These are phyloP conservation scores for Aspergillus neotritici DNA, from an alignment of 2,329 filamentous ascomycete species.

Conservation along the genomic window DNA sequence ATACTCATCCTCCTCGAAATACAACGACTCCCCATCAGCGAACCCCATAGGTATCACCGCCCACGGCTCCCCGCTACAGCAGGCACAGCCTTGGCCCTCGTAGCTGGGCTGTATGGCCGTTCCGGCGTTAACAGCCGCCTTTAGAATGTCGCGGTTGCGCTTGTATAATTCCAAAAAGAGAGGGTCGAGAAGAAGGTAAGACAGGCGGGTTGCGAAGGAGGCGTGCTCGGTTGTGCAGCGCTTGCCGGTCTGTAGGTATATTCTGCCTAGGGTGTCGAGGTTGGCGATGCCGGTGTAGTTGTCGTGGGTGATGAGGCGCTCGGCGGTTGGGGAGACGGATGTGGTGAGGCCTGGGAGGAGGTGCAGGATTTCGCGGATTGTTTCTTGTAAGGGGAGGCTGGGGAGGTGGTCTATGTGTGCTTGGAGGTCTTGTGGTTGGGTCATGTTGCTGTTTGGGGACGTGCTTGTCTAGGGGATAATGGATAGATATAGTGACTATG, in stretches of 20 bases:
- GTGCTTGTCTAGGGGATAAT: no score
- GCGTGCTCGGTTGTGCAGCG: slow-evolving; percentile 15
- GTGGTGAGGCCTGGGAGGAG: slow-evolving; percentile 12
- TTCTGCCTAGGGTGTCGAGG: slow-evolving; percentile 13
- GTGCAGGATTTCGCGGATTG: slow-evolving; percentile 9
- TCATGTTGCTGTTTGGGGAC: no score
- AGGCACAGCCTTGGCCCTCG: slow-evolving; percentile 9
- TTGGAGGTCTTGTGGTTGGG: no score
- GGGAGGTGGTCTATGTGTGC: slow-evolving; percentile 10
- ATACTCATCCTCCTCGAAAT: slow-evolving; percentile 15
- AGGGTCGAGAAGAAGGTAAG: slow-evolving; percentile 11
- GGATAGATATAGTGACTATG: no score
- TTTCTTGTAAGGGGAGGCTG: slow-evolving; percentile 5
- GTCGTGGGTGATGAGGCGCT: slow-evolving; percentile 10
- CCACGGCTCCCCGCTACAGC: slow-evolving; percentile 16
- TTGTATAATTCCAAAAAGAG: slow-evolving; percentile 13
- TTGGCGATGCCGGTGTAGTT: slow-evolving; percentile 10
- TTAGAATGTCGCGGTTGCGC: background rate
- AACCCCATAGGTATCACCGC: slow-evolving; percentile 14
- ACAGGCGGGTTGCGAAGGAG: slow-evolving; percentile 12
- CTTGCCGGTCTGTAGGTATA: slow-evolving; percentile 8
- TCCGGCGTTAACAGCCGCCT: slow-evolving; percentile 3
- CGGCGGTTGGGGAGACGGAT: slow-evolving; percentile 7
- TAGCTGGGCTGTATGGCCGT: slow-evolving; percentile 2
- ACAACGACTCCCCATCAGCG: slow-evolving; percentile 10